Evolutionary conservation across 1,284 basidiomycete genomes (phyloP), one percentile per base, ranked within the genome.

Genomic region (Microbotryum lychnidis-dioicae): DNA sequence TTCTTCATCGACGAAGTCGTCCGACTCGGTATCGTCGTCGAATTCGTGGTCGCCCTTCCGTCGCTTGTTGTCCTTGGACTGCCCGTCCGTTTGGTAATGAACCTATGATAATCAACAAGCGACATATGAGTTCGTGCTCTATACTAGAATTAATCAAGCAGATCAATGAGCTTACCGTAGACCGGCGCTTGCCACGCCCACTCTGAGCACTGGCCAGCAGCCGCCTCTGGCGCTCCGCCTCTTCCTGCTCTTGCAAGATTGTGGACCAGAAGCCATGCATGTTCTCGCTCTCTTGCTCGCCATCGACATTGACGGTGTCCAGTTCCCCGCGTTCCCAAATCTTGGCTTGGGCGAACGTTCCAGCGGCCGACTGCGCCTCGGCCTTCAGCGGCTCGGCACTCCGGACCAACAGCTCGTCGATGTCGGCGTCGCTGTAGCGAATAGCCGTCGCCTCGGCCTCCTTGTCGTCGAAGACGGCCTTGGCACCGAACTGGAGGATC

Each of bases 401-500:
- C 29, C 72, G 69, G 4, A 63, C 60, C 45, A 76, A 54, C 6
- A 76, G 68, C 44, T 69, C 66, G 49, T 75, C 72, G 46, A 76
- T 68, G 48, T 75, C 74, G n/a, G 65, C 67, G 37, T 74, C 70
- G 10, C 64, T 70, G 60, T 73, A 74, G 6, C 66, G 66, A 37
- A 76, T 70, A 16, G 73, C 73, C 12, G 65, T 64, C 42, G 71
- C 71, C 23, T 68, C 68, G 0, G 69, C 67, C 6, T 73, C 73
- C 45, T 71, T 69, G 47, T 74, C 72, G 25, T 70, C 72, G 48
- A 76, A 76, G 37, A 76, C 67, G 1, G 71, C 74, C 54, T 72
- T 66, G 1, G 75, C 74, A 21, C 75, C 75, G 53, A 71, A 74
- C 62, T 74, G 66, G 3, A 76, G 72, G 48, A 73, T 74, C 6